A percentile compares a stretch with the other conserved stretches of the same genome.
These are phyloP conservation scores for Adansonia rubrostipa DNA, from an alignment of 441 rosid genomes.

Conservation along the genomic window DNA sequence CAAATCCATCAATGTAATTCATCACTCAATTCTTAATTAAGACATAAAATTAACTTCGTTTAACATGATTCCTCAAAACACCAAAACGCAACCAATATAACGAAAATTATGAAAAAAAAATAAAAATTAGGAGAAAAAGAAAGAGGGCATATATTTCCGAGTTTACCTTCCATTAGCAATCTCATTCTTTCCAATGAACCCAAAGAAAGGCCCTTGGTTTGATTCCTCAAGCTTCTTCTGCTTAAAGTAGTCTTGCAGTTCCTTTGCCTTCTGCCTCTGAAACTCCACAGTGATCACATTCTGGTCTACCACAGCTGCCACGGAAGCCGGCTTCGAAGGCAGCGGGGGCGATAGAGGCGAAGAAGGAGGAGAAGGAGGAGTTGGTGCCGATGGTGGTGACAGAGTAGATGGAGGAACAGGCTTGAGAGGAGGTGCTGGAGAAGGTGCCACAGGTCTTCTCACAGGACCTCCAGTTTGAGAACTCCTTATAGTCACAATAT, in stretches of 20 bases:
- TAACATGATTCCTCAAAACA: background rate
- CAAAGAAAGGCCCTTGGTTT: conserved; percentile 83
- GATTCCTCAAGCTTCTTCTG: conserved; percentile 82
- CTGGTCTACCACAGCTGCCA: conserved; percentile 36
- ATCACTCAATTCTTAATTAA: background rate
- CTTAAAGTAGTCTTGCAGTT: conserved; percentile 82
- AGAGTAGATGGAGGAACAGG: conserved; percentile 32
- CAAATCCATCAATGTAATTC: background rate
- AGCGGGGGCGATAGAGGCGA: background rate
- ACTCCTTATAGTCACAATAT: conserved; percentile 54
- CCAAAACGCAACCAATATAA: background rate
- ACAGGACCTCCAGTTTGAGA: conserved; percentile 81
- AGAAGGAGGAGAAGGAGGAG: background rate
- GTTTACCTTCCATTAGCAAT: conserved; percentile 82
- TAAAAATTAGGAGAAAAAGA: background rate
- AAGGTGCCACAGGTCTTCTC: conserved; percentile 75
- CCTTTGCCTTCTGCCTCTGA: conserved; percentile 86
- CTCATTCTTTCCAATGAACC: conserved; percentile 78
- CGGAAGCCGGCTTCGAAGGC: background rate
- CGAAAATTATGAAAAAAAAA: background rate
- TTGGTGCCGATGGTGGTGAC: conserved; percentile 26
- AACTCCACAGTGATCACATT: conserved; percentile 64
- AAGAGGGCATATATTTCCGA: background rate
- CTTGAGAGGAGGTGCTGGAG: conserved; percentile 40
- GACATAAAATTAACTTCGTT: background rate